Evolutionary conservation across 2,329 filamentous ascomycete genomes (phyloP).

Genomic region (Drechslerella coelobrocha): DNA sequence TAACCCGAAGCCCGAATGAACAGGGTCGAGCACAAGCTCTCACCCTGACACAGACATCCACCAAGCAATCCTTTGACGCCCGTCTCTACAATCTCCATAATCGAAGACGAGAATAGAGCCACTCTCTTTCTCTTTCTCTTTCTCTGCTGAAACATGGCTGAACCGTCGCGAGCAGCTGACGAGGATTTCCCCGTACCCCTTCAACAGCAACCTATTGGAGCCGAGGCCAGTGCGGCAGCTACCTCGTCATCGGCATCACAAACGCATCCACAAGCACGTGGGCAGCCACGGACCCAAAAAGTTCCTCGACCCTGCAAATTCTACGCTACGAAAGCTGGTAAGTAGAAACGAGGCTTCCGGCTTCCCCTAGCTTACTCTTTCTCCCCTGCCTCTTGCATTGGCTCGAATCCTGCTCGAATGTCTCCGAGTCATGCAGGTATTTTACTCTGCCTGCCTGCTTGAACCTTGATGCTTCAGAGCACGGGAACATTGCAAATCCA

Average conservation of each 20-base stretch:
- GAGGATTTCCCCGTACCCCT: constrained; percentile 46
- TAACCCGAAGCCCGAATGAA: too few species aligned
- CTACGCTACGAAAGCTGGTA: constrained; percentile 45
- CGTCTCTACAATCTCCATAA: background rate
- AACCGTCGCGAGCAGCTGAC: constrained; percentile 41
- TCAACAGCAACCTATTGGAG: constrained; percentile 37
- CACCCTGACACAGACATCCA: constrained; percentile 20
- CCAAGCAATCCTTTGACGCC: background rate
- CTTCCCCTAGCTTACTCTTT: constrained; percentile 25
- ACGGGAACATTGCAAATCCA: constrained; percentile 27
- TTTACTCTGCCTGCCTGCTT: constrained; percentile 6
- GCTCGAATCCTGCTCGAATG: too few species aligned
- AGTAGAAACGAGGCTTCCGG: constrained; percentile 34
- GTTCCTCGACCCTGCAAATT: constrained; percentile 38
- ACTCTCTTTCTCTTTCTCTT: background rate
- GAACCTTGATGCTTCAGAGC: constrained; percentile 9
- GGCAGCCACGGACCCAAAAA: constrained; percentile 28
- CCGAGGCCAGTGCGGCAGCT: constrained; percentile 26
- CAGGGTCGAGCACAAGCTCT: too few species aligned
- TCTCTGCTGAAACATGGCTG: constrained; percentile 39
- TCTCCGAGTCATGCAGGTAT: background rate
- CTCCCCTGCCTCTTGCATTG: background rate
- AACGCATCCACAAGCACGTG: constrained; percentile 34
- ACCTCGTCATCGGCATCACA: constrained; percentile 30
- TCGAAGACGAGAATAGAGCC: background rate